Evolutionary conservation across 2,329 filamentous ascomycete genomes (phyloP).

Genomic region (Sclerotinia borealis): DNA sequence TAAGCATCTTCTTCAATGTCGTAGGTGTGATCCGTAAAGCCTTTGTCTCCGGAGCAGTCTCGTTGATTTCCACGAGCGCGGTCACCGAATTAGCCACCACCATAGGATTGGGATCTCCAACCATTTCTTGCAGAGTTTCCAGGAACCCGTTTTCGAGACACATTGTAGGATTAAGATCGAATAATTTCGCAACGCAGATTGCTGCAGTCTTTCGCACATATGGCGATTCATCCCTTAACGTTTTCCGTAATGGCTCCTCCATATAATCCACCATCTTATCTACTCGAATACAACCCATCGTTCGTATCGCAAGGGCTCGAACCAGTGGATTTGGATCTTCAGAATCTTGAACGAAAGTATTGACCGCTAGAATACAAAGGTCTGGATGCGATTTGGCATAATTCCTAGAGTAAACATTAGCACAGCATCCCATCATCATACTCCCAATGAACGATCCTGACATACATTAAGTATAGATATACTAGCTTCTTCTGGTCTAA

Average conservation of each 20-base stretch:
- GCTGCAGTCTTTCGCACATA: constrained; percentile 98
- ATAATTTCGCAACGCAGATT: constrained; percentile 96
- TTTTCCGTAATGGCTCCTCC: constrained; percentile 96
- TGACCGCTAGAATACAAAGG: constrained; percentile 95
- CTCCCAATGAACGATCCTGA: neutral
- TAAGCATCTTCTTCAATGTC: constrained; percentile 88
- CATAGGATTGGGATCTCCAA: constrained; percentile 97
- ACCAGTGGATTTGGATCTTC: constrained; percentile 97
- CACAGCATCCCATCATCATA: neutral
- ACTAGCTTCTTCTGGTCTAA: constrained; percentile 99
- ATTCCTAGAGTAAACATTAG: constrained; percentile 57
- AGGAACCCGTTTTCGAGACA: constrained; percentile 97
- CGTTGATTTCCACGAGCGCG: constrained; percentile 83
- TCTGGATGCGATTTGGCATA: constrained; percentile 99
- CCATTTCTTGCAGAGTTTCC: constrained; percentile 88
- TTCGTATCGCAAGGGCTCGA: constrained; percentile 88
- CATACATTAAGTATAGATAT: constrained; percentile 91
- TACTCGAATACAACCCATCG: constrained; percentile 97
- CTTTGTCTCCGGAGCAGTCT: constrained; percentile 83
- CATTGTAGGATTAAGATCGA: constrained; percentile 86
- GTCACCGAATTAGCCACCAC: constrained; percentile 97
- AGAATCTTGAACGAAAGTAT: constrained; percentile 98
- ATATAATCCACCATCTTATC: constrained; percentile 99
- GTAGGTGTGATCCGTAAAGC: constrained; percentile 76
- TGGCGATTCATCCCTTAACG: constrained; percentile 90